Percentiles rank a stretch among this genome's conserved stretches.
Conservation (phyloP, 495 filamentous ascomycete genomes). For the Neurospora sp. region DNA sequence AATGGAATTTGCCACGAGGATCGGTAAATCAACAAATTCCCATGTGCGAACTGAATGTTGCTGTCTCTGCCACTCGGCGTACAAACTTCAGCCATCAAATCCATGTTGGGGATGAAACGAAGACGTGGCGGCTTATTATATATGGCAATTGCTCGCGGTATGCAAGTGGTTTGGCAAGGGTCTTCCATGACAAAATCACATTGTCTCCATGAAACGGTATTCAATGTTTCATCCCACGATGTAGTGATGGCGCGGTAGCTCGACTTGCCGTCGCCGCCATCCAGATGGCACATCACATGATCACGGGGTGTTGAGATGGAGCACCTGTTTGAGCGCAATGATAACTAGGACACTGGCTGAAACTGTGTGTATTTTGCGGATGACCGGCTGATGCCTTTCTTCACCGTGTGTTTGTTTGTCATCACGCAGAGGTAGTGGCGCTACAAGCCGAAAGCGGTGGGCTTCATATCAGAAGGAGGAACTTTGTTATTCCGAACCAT, state of each 20-base stretch:
- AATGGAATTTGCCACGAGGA: background rate
- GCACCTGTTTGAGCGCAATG: background rate
- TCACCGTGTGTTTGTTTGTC: background rate
- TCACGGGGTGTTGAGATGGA: background rate
- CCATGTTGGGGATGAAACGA: background rate
- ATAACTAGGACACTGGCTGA: background rate
- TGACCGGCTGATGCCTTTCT: background rate
- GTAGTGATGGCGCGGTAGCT: background rate
- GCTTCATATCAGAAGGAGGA: background rate
- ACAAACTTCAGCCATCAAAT: background rate
- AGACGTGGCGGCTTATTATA: background rate
- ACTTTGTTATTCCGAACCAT: background rate
- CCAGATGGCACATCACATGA: background rate
- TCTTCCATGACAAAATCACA: background rate
- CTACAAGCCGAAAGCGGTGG: background rate
- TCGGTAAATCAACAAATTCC: background rate
- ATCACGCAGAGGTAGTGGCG: background rate
- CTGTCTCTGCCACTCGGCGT: background rate
- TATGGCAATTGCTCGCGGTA: background rate
- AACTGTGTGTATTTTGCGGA: background rate
- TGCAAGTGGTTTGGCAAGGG: background rate
- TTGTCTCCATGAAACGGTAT: background rate
- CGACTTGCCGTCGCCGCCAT: background rate
- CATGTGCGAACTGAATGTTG: background rate
- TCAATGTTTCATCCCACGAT: background rate